A percentile compares a stretch with the other conserved stretches of the same genome.
These are phyloP conservation scores for Eucalyptus shirleyi DNA, from an alignment of 345 rosid genomes.

Conservation along the genomic window DNA sequence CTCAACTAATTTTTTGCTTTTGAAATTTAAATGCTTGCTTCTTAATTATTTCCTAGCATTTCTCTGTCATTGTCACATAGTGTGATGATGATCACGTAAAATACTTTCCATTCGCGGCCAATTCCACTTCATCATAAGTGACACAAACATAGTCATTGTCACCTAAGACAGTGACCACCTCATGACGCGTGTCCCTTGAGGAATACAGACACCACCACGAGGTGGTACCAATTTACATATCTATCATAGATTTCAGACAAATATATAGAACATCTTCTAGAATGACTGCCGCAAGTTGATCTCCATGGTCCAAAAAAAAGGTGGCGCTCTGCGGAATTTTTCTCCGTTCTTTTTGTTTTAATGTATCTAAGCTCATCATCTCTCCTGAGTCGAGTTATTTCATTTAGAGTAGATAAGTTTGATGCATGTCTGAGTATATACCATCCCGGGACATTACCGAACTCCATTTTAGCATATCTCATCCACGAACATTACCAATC, in stretches of 20 bases:
- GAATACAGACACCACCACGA: not conserved
- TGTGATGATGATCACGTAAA: not conserved
- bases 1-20: not conserved
- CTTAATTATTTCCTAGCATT: not conserved
- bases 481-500: not conserved
- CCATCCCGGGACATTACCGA: too few relatives aligned
- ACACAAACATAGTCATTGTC: not conserved
- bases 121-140: not conserved
- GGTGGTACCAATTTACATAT: not conserved
- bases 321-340: not conserved
- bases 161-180: not conserved
- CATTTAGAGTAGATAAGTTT: too few relatives aligned
- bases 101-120: fast-evolving
- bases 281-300: not conserved
- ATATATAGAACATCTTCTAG: not conserved
- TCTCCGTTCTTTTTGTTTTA: too few relatives aligned
- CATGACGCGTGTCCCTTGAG: not conserved
- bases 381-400: too few relatives aligned
- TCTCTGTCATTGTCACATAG: not conserved
- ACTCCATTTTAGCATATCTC: not conserved
- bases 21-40: not conserved
- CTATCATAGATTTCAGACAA: not conserved
- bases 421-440: too few relatives aligned
- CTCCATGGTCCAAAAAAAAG: not conserved
- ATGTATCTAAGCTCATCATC: too few relatives aligned